These are phyloP conservation scores for Suhomyces terraborum DNA, from an alignment of 1,139 yeast species.

Conservation along the genomic window DNA sequence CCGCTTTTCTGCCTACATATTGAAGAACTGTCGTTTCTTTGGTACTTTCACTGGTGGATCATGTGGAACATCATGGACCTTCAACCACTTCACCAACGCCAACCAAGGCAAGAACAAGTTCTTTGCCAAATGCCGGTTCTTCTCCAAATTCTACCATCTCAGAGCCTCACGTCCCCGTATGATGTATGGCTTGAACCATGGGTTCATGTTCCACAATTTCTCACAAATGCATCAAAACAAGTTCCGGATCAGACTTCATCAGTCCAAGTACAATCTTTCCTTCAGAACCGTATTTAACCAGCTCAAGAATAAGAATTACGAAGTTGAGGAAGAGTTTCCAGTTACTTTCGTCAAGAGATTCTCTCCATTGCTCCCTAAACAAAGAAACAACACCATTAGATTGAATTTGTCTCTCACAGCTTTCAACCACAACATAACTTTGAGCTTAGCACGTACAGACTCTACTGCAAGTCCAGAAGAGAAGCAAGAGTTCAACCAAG, in stretches of 20 bases:
- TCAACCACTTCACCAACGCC: slow-evolving; percentile 15
- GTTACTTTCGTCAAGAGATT: slow-evolving; percentile 1
- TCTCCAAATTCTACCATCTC: slow-evolving; percentile 19
- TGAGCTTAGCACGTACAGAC: slow-evolving; percentile 39
- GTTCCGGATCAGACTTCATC: slow-evolving; percentile 25
- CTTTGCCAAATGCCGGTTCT: slow-evolving; percentile 16
- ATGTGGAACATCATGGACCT: slow-evolving; percentile 12
- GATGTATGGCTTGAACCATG: slow-evolving; percentile 18
- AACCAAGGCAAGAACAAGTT: slow-evolving; percentile 14
- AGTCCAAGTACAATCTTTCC: slow-evolving; percentile 23
- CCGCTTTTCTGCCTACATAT: neutral
- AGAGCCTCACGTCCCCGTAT: slow-evolving; percentile 12
- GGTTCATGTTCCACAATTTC: slow-evolving; percentile 29
- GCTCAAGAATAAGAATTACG: slow-evolving; percentile 14
- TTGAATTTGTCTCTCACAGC: slow-evolving; percentile 35
- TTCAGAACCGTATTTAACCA: slow-evolving; percentile 23
- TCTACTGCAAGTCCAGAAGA: slow-evolving; percentile 29
- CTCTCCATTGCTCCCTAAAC: slow-evolving; percentile 10
- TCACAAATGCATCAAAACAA: slow-evolving; percentile 27
- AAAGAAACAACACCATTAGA: slow-evolving; percentile 11
- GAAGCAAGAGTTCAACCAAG: slow-evolving; percentile 16
- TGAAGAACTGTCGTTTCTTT: slow-evolving; percentile 11
- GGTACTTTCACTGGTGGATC: slow-evolving; percentile 12
- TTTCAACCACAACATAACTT: slow-evolving; percentile 39
- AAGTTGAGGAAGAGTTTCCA: neutral